phyloP scores from a whole-genome alignment of 805 yeast species.

The Kodamaea jinghongensis region DNA sequence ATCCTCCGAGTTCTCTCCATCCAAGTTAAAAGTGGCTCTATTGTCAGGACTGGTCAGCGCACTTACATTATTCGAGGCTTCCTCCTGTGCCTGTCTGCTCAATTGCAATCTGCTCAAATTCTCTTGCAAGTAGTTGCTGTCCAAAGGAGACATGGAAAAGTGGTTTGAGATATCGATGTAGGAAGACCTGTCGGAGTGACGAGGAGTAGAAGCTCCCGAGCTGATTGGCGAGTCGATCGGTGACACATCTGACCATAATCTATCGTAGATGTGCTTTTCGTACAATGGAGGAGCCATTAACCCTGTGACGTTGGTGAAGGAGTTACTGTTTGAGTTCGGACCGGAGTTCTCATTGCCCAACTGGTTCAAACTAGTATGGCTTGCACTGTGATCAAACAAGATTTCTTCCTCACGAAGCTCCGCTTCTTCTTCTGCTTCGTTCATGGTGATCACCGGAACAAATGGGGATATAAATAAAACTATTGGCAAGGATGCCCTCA shows the following conservation, averaged over 20 bases:
- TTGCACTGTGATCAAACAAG: conserved; percentile 3
- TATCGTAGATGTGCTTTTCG: conserved; percentile 76
- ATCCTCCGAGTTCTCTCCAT: conserved; percentile 21
- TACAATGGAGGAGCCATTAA: conserved; percentile 83
- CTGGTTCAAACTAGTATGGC: conserved; percentile 23
- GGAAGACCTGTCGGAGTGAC: conserved; percentile 11
- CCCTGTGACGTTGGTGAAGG: conserved; percentile 26
- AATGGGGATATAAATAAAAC: conserved; percentile 75
- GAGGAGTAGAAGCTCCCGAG: conserved; percentile 43
- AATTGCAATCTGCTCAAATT: conserved; percentile 50
- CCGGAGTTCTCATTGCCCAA: conserved; percentile 10
- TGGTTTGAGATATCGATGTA: conserved; percentile 17
- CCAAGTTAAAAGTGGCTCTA: conserved; percentile 35
- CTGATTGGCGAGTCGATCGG: conserved; percentile 46
- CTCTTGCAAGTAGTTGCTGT: conserved; percentile 44
- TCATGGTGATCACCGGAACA: conserved; percentile 61
- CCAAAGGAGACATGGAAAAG: conserved; percentile 39
- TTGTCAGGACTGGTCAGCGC: conserved; percentile 20
- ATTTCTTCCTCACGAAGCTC: conserved; percentile 5
- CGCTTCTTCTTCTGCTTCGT: conserved; percentile 21
- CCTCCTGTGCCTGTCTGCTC: conserved; percentile 37
- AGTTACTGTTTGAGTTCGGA: conserved; percentile 2
- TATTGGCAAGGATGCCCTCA: conserved; percentile 87
- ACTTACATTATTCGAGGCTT: conserved; percentile 12
- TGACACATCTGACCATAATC: conserved; percentile 67